Evolutionary conservation across 495 filamentous ascomycete genomes (phyloP).

Genomic region (Penicillium samsonianum): DNA sequence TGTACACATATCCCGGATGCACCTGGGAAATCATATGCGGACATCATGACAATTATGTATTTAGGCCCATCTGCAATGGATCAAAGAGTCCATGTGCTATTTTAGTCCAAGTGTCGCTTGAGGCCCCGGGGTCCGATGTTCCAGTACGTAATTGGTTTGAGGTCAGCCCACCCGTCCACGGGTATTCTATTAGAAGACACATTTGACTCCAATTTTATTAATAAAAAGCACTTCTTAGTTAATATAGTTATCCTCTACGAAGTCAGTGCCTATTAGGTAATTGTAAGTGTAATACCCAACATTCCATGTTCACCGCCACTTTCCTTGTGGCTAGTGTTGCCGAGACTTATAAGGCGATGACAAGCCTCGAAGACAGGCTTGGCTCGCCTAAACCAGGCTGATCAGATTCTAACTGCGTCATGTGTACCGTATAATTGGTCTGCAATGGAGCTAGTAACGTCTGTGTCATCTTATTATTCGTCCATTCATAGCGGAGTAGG

Average conservation of each 20-base stretch:
- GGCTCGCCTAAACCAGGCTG: constrained; percentile 24
- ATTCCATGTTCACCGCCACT: constrained; percentile 24
- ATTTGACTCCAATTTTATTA: not conserved
- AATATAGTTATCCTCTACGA: not conserved
- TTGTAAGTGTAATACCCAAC: not conserved
- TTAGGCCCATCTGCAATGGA: too few species aligned
- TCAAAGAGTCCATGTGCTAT: not conserved
- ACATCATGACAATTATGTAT: not conserved
- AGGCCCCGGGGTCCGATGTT: not conserved
- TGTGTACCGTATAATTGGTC: constrained; percentile 6
- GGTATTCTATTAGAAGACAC: not conserved
- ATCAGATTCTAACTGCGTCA: constrained; percentile 14
- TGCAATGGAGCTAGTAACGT: not conserved
- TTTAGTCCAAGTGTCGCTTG: not conserved
- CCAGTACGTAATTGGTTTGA: not conserved
- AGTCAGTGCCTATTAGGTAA: not conserved
- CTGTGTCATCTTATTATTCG: constrained; percentile 13
- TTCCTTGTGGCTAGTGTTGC: constrained; percentile 15
- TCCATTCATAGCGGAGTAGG: constrained; percentile 21
- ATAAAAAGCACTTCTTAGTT: not conserved
- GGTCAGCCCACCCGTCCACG: not conserved
- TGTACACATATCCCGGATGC: not conserved
- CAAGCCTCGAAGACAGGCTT: constrained; percentile 40
- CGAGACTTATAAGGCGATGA: constrained; percentile 25
- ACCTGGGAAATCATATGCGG: not conserved